Evolutionary conservation across 805 yeast genomes (phyloP), one percentile per base, ranked within the genome.

Genomic region (Danielozyma ontarioensis): DNA sequence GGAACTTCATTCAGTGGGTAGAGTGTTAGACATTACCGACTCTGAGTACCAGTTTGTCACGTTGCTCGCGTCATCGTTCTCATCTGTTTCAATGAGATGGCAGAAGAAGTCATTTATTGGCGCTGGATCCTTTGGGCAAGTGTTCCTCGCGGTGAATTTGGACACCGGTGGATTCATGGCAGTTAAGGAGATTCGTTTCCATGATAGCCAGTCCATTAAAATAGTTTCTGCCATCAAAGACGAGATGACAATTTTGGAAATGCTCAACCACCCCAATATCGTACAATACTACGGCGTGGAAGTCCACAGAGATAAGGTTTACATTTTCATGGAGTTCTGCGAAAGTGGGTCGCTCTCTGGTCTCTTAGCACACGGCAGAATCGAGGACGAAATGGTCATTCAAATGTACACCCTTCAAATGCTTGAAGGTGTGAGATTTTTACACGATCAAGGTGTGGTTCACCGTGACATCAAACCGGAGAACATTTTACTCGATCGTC

Each of bases 381-480:
- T 93, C 47, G 97, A 88, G 53, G 97, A 93, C 57, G 98, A 93
- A 54, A 72, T 84, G 57, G 93, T 93, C 5, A 80, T 87, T 19
- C 96, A 88, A 55, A 82, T 89, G 18, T 90, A 89, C 54, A 78
- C 96, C 0, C 61, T 90, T 36, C 97, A 93, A 55, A 77, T 93
- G 83, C 72, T 93, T 29, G 97, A 93, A 64, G 98, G 97, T 2
- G 64, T 93, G 45, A 95, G 97, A 0, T 93, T 90, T 53, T 71
- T 93, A 35, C 98, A 93, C 57, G 93, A 85, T 47, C 80, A 88
- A 31, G 96, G 96, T 11, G 87, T 93, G 52, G 90, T 88, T n/a
- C 98, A 93, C 57, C 74, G 97, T 34, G 98, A 93, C 53, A 84
- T 93, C 45, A 93, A 93, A 61, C 98, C 98, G 0, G 98, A 87